Conservation (phyloP, 306 rosid genomes). For the Medicago lupulina region DNA sequence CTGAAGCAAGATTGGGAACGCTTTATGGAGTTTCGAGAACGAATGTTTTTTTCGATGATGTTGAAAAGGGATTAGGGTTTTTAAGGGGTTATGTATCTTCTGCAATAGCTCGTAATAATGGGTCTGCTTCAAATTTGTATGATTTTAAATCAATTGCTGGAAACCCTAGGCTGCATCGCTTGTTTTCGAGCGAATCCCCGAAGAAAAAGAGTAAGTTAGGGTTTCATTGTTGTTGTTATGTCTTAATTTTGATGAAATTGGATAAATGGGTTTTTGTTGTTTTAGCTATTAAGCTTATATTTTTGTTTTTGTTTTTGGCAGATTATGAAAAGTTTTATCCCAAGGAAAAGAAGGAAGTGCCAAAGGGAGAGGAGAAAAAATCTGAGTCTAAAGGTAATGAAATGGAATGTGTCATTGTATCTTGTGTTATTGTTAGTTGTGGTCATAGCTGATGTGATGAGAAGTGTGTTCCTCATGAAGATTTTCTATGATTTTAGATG, state of each 20-base stretch:
- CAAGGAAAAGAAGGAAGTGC: slow-evolving; percentile 83
- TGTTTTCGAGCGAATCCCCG: slow-evolving; percentile 81
- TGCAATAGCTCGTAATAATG: slow-evolving; percentile 46
- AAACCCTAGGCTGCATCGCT: slow-evolving; percentile 65
- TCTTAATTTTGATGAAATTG: background rate
- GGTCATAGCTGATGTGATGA: slow-evolving; percentile 20
- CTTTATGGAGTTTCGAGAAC: slow-evolving; percentile 43
- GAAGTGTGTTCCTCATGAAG: background rate
- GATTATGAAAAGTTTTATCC: slow-evolving; percentile 91
- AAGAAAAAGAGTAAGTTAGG: slow-evolving; percentile 89
- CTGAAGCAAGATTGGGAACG: slow-evolving; percentile 55
- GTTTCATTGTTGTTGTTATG: background rate
- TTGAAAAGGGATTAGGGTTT: slow-evolving; percentile 66
- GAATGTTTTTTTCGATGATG: slow-evolving; percentile 51
- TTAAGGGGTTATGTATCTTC: slow-evolving; percentile 61
- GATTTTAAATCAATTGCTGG: slow-evolving; percentile 57
- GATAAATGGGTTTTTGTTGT: background rate
- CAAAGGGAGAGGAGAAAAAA: slow-evolving; percentile 74
- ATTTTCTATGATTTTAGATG: no score
- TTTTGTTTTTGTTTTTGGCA: slow-evolving; percentile 42
- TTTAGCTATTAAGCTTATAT: background rate
- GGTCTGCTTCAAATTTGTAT: slow-evolving; percentile 49
- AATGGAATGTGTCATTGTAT: background rate
- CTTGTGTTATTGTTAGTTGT: slow-evolving; percentile 4
- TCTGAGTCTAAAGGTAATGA: slow-evolving; percentile 79